Conservation (phyloP, 2,329 filamentous ascomycete genomes). For the Fusarium pininemorale region DNA sequence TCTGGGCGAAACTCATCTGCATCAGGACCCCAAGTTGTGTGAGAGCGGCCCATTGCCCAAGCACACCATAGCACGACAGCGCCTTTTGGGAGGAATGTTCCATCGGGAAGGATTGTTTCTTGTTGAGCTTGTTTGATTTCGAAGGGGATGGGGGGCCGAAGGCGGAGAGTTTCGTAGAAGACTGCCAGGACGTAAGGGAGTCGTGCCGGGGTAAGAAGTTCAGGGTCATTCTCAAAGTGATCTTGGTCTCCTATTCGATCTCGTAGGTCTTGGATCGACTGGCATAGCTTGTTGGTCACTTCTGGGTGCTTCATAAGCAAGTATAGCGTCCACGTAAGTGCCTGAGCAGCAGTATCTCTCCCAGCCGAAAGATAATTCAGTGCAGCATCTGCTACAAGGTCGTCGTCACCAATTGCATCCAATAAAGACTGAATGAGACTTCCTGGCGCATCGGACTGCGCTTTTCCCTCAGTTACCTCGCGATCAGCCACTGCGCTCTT, state of each 20-base stretch:
- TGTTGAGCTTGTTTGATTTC: slow-evolving; percentile 69
- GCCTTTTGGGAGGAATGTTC: slow-evolving; percentile 63
- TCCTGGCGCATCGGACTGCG: slow-evolving; percentile 53
- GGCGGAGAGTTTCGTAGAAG: slow-evolving; percentile 69
- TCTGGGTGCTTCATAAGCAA: slow-evolving; percentile 63
- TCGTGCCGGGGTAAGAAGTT: slow-evolving; percentile 52
- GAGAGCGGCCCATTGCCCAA: slow-evolving; percentile 71
- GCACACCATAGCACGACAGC: slow-evolving; percentile 70
- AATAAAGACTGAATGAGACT: slow-evolving; percentile 69
- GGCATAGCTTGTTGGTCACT: slow-evolving; percentile 52
- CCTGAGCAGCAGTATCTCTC: slow-evolving; percentile 71
- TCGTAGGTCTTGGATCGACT: slow-evolving; percentile 49
- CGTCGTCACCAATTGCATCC: slow-evolving; percentile 62
- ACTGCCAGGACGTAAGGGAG: slow-evolving; percentile 68
- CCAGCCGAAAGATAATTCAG: slow-evolving; percentile 73
- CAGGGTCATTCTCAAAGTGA: slow-evolving; percentile 5
- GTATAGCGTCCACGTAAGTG: slow-evolving; percentile 71
- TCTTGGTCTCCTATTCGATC: neutral
- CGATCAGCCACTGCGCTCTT: slow-evolving; percentile 58
- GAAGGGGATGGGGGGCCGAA: slow-evolving; percentile 72
- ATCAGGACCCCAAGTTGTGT: slow-evolving; percentile 64
- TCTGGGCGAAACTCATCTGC: slow-evolving; percentile 65
- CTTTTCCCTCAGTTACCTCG: neutral
- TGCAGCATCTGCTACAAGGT: slow-evolving; percentile 69
- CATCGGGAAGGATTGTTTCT: slow-evolving; percentile 65